Evolutionary conservation across 2,329 filamentous ascomycete genomes (phyloP), one percentile per base, ranked within the genome.

Genomic region (Paecilomyces variotii): DNA sequence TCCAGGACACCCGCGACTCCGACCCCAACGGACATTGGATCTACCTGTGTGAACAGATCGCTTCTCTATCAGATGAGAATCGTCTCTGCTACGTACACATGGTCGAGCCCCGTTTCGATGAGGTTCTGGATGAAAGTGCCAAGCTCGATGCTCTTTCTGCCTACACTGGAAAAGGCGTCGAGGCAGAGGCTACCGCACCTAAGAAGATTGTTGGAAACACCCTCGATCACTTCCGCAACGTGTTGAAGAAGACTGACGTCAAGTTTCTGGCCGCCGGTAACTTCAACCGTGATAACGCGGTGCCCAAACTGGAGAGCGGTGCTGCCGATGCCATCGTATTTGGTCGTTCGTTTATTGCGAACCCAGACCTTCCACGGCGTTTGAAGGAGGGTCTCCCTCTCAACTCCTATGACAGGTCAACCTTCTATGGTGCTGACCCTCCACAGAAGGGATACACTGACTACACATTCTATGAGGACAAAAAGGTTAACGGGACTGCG

Each of bases 1-100:
- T 85, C 72, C 84, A 88, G 60, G 80, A 79, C 32, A 81, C 68
- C 62, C 72, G 73, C 56, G 77, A 79, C 62, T 76, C 75, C 25
- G 72, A 76, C 57, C 78, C 78, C 2, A 74, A 75, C 58, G 65
- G 68, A 30, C 72, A 79, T 65, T 82, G 80, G 76, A 69, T 73
- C 3, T 70, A 77, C 34, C 67, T 81, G 4, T 80, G 78, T 62
- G 65, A 70, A 35, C 68, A 74, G 62, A 76, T 79, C 19, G 75
- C 72, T 1, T 61, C 57, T 14, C 64, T 79, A 1, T 68, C 75
- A 0, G 63, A 61, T 3, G 59, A 60, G 0, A 66, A 74, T n/a
- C 67, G 73, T 2, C 77, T 76, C 0, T 67, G 65, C 2, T 80
- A 79, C n/a, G 75, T 79, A 11, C 77, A 79, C 59, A 79, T 79